Evolutionary conservation across 1,139 yeast genomes (phyloP), one percentile per base, ranked within the genome.

Genomic region (Eremothecium coryli): DNA sequence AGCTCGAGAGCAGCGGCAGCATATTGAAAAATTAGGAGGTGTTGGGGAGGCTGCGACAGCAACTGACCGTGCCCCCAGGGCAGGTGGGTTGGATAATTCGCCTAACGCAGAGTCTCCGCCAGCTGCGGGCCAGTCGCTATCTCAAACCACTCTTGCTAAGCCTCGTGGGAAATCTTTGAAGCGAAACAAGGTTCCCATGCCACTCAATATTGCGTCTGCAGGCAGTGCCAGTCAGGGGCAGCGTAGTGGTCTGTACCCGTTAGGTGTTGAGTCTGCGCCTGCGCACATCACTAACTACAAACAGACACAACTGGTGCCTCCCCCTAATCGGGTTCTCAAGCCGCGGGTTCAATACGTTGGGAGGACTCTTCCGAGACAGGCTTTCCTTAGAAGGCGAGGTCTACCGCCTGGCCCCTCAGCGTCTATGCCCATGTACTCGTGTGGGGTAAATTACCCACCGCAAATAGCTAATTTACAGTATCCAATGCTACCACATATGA

Each of bases 1-100:
- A 14, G 64, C 60, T 35, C 50, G 53, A 33, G 51, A 54, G 37
- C 68, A 63, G 46, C 53, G 62, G 27, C 45, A 59, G 14, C 39
- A 31, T 14, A 42, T 42, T 6, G 35, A 36, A 15, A 29, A 36
- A 33, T 26, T 39, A 38, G 24, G 30, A 24, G 17, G 38, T 28
- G 32, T 41, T 11, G 17, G 15, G 27, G 25, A 18, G 33, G 33
- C n/a, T 33, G 20, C 18, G 31, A n/a, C n/a, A n/a, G n/a, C n/a
- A n/a, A n/a, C n/a, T n/a, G n/a, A n/a, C n/a, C n/a, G n/a, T n/a
- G 28, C 13, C 32, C 32, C 13, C 32, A 26, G 21, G 21, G n/a
- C 13, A n/a, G n/a, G n/a, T n/a, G n/a, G n/a, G n/a, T n/a, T n/a
- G n/a, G 33, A 20, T 18, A 30, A 18, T 13, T 34, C 31, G 8